Conservation (phyloP, 257 asterid species). For the Petunia axillaris region DNA sequence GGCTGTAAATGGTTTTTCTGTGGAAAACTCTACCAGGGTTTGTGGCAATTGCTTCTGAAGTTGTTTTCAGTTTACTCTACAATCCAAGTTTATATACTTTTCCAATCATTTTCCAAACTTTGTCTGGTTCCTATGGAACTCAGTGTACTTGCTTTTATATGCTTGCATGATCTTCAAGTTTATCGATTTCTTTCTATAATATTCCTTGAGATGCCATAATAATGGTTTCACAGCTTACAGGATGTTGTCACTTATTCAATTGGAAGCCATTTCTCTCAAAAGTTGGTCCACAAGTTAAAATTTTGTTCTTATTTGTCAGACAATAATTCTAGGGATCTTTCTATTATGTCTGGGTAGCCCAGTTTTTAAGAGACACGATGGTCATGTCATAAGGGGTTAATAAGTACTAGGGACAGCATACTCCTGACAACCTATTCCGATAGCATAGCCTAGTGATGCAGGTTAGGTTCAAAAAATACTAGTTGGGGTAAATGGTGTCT, state of each 20-base stretch:
- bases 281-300: not conserved
- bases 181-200: not conserved
- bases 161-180: not conserved
- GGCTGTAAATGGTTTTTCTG: not conserved
- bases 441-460: not conserved
- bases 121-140: constrained; percentile 10
- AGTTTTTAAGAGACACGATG: not conserved
- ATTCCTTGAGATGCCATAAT: constrained; percentile 16
- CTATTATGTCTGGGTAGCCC: not conserved
- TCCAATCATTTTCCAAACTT: not conserved
- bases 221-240: not conserved
- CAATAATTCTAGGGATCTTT: not conserved
- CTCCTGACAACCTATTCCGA: not conserved
- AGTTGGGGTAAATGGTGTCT: constrained; percentile 2
- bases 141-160: not conserved
- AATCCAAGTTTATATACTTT: constrained; percentile 4
- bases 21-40: not conserved
- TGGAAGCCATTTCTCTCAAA: constrained; percentile 6
- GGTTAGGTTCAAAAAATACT: not conserved
- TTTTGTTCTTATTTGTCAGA: not conserved
- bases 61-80: not conserved
- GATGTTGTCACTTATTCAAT: not conserved
- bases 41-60: constrained; percentile 16
- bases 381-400: not conserved
- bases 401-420: not conserved